Evolutionary conservation across 495 filamentous ascomycete species (phyloP), one percentile per base, ranked within the genome.

Genomic region (Penicillium mononematosum): DNA sequence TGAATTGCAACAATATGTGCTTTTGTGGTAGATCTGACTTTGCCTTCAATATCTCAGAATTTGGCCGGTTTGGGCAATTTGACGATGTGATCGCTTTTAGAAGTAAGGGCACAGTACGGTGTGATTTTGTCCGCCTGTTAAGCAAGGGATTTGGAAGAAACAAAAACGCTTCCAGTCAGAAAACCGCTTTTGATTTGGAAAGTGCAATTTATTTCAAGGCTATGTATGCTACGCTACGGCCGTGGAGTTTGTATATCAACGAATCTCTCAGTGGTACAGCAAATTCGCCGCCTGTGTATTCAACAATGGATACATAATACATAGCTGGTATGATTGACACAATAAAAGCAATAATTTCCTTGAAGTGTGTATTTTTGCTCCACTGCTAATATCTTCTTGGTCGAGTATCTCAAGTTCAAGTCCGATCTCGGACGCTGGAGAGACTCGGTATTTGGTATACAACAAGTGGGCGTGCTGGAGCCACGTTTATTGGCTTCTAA

Each of bases 381-480:
- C 32, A 50, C 31, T 39, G 12, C 19, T 4, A 17, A 17, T 38
- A 20, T 4, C 14, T 7, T 32, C 1, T 36, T 25, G 19, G 11
- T 4, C 4, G 7, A 5, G 24, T 46, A 46, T 38, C 14, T 8
- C 17, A 19, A 25, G 20, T 20, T 25, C 41, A 45, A 17, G 25
- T 53, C 51, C 51, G 51, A 53, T 44, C 27, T 45, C 51, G 51
- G 48, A 50, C 22, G 17, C 16, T 16, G 7, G 10, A 5, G 42
- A 11, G 49, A 29, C 3, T n/a, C 42, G 24, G 29, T 49, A 36
- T 31, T 1, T 25, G 2, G 24, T 5, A 31, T 47, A 29, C 5
- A 47, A 4, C 10, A 17, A 31, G 0, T 25, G 22, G 19, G 9
- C n/a, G n/a, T 12, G 24, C 7, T 5, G 11, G 22, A 52, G 49